Evolutionary conservation across 768 basidiomycete genomes (phyloP).

Genomic region (Leccinum broughii): DNA sequence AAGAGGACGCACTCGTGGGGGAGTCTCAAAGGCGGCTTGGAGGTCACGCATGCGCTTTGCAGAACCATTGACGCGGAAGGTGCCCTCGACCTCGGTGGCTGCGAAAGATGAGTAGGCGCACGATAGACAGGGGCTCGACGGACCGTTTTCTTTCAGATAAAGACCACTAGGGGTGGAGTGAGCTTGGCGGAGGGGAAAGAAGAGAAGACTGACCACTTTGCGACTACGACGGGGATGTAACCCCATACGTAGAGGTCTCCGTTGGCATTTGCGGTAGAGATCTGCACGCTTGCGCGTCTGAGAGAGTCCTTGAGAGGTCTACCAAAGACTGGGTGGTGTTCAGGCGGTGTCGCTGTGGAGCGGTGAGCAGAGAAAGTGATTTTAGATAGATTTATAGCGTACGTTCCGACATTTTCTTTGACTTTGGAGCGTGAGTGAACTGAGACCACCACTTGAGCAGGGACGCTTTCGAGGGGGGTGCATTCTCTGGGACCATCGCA

Average conservation of each 20-base stretch:
- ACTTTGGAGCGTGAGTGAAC: slow-evolving; percentile 63
- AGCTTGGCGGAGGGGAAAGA: slow-evolving; percentile 1
- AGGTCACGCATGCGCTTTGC: slow-evolving; percentile 94
- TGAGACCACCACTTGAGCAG: slow-evolving; percentile 84
- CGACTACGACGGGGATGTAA: slow-evolving; percentile 94
- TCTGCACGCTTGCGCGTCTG: slow-evolving; percentile 87
- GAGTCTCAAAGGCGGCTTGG: slow-evolving; percentile 85
- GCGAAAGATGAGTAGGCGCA: slow-evolving; percentile 5
- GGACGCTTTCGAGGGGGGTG: slow-evolving; percentile 51
- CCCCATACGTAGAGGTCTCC: slow-evolving; percentile 91
- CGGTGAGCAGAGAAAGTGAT: neutral
- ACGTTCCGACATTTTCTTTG: slow-evolving; percentile 54
- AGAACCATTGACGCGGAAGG: slow-evolving; percentile 95
- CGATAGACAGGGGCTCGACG: slow-evolving; percentile 11
- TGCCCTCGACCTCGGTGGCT: slow-evolving; percentile 91
- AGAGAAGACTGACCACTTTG: slow-evolving; percentile 74
- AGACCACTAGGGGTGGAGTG: slow-evolving; percentile 59
- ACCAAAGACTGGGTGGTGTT: slow-evolving; percentile 71
- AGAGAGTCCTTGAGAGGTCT: slow-evolving; percentile 83
- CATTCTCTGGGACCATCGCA: slow-evolving; percentile 32
- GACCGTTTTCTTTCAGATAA: slow-evolving; percentile 93
- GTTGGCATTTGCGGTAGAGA: slow-evolving; percentile 81
- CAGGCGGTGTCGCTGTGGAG: slow-evolving; percentile 30
- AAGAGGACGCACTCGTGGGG: slow-evolving; percentile 65
- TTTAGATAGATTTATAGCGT: slow-evolving; percentile 39